These are phyloP conservation scores for Blastobotrys proliferans DNA, from an alignment of 1,139 yeast genomes.

Conservation along the genomic window DNA sequence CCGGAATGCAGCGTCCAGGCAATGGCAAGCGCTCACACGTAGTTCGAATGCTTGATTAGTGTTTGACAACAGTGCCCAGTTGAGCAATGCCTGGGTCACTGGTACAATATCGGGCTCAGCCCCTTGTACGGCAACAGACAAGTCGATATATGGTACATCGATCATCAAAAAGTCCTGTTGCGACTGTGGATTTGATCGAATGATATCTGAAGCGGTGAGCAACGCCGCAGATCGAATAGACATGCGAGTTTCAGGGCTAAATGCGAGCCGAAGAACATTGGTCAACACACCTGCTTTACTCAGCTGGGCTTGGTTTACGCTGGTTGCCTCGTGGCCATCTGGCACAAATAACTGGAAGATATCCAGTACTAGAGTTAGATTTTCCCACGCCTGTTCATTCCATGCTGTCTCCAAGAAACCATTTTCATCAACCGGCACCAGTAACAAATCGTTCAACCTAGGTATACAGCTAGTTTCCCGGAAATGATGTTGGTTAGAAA, in stretches of 20 bases:
- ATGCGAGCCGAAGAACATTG: constrained; percentile 63
- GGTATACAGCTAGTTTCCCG: constrained; percentile 79
- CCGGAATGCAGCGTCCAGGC: constrained; percentile 64
- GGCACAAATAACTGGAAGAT: constrained; percentile 70
- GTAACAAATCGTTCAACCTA: constrained; percentile 56
- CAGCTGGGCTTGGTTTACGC: constrained; percentile 58
- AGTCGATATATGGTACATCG: constrained; percentile 89
- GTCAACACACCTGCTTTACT: constrained; percentile 60
- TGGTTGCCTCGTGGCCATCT: constrained; percentile 67
- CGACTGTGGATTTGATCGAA: constrained; percentile 56
- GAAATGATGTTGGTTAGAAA: constrained; percentile 85
- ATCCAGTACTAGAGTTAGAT: constrained; percentile 63
- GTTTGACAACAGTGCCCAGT: constrained; percentile 75
- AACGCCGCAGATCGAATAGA: constrained; percentile 63
- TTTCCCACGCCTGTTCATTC: constrained; percentile 31
- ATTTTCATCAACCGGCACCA: constrained; percentile 47
- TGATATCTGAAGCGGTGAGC: constrained; percentile 70
- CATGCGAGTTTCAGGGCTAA: constrained; percentile 57
- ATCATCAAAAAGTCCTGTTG: constrained; percentile 71
- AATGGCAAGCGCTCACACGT: constrained; percentile 63
- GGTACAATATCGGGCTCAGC: constrained; percentile 45
- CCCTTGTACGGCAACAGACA: constrained; percentile 52
- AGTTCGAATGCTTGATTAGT: constrained; percentile 83
- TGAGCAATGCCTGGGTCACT: constrained; percentile 66
- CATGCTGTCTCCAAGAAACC: constrained; percentile 25